Evolutionary conservation across 2,329 filamentous ascomycete species (phyloP).

Genomic region (Paradendryphiella salina): DNA sequence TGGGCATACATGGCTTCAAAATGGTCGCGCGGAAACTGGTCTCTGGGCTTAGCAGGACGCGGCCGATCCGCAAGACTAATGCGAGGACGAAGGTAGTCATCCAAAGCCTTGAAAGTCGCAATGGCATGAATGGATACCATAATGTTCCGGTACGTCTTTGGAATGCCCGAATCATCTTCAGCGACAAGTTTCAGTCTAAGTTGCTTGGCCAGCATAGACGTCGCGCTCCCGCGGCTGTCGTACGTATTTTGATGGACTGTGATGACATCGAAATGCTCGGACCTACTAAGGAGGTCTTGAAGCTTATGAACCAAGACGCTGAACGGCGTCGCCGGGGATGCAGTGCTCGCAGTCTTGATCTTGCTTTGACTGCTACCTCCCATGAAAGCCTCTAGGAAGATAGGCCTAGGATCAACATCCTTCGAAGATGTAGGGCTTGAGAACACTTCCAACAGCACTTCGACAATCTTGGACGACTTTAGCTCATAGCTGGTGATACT

Average conservation of each 20-base stretch:
- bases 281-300: slow-evolving; percentile 92
- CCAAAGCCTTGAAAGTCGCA: slow-evolving; percentile 93
- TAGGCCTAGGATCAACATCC: slow-evolving; percentile 68
- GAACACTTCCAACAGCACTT: slow-evolving; percentile 80
- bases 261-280: slow-evolving; percentile 96
- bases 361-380: slow-evolving; percentile 64
- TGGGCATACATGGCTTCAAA: slow-evolving; percentile 74
- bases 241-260: slow-evolving; percentile 92
- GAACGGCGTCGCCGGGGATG: slow-evolving; percentile 79
- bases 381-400: slow-evolving; percentile 94
- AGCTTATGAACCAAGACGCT: slow-evolving; percentile 90
- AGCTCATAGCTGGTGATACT: slow-evolving; percentile 96
- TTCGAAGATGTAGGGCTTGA: slow-evolving; percentile 62
- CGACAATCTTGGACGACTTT: slow-evolving; percentile 85
- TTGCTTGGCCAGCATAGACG: slow-evolving; percentile 96
- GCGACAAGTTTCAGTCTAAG: slow-evolving; percentile 86
- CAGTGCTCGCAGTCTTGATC: slow-evolving; percentile 65
- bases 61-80: slow-evolving; percentile 79
- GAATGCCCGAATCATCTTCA: slow-evolving; percentile 88
- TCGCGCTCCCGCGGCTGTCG: slow-evolving; percentile 86
- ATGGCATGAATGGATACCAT: slow-evolving; percentile 99
- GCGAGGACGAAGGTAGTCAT: slow-evolving; percentile 90
- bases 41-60: slow-evolving; percentile 61
- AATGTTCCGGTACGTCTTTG: slow-evolving; percentile 83
- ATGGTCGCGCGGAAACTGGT: slow-evolving; percentile 63